Evolutionary conservation across 164 flowering plant species (phyloP).

Genomic region (Brasenia schreberi): DNA sequence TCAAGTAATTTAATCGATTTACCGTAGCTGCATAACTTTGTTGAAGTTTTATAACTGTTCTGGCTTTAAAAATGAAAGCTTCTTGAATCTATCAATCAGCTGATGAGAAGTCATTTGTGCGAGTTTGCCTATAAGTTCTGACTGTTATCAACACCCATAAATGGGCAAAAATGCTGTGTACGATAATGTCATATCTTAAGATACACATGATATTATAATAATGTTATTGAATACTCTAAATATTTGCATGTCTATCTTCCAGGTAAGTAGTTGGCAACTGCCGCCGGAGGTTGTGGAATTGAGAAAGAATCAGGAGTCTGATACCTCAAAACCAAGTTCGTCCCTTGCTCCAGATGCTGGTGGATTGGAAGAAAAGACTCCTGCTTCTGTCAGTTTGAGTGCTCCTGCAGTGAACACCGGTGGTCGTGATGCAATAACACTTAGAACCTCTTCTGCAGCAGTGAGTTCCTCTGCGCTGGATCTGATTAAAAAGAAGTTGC

Average conservation of each 20-base stretch:
- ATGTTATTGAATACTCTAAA: not conserved
- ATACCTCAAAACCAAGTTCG: constrained; percentile 8
- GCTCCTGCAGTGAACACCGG: constrained; percentile 75
- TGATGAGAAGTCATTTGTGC: too few relatives aligned
- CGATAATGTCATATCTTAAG: not conserved
- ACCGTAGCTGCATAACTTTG: not conserved
- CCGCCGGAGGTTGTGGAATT: constrained; percentile 72
- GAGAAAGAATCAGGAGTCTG: constrained; percentile 56
- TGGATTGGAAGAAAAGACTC: constrained; percentile 31
- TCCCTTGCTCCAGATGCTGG: constrained; percentile 23
- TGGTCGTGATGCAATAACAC: constrained; percentile 73
- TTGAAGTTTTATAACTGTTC: not conserved
- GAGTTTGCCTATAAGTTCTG: too few relatives aligned
- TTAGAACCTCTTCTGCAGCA: constrained; percentile 33
- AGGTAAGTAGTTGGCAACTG: constrained; percentile 97
- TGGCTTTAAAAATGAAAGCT: not conserved
- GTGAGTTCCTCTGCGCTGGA: constrained; percentile 84
- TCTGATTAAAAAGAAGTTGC: constrained; percentile 85
- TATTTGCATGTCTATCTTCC: constrained; percentile 1
- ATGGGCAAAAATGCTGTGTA: too few relatives aligned
- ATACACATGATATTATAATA: not conserved
- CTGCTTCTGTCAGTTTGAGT: constrained; percentile 39
- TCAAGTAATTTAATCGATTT: too few relatives aligned
- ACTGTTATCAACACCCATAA: too few relatives aligned
- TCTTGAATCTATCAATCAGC: not conserved